A percentile compares a stretch with the other conserved stretches of the same genome.
phyloP scores from a whole-genome alignment of 129 eudicot genomes.

The Cynara cardunculus region DNA sequence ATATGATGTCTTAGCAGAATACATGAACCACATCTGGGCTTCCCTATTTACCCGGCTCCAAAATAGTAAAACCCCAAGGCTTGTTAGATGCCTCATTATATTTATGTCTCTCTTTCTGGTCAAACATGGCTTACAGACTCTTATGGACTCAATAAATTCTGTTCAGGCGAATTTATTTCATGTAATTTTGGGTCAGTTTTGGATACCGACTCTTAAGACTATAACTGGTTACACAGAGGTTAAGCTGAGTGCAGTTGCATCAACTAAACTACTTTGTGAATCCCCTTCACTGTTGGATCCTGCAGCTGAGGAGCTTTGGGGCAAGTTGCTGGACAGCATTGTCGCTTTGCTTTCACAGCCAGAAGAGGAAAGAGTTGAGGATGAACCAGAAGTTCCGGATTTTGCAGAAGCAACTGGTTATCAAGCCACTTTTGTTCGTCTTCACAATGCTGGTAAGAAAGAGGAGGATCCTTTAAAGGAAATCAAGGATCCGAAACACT shows the following conservation, averaged over 20 bases:
- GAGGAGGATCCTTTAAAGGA: constrained; percentile 91
- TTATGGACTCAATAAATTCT: constrained; percentile 59
- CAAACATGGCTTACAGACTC: constrained; percentile 66
- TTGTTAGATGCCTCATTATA: constrained; percentile 62
- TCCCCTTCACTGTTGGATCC: constrained; percentile 51
- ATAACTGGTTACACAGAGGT: constrained; percentile 74
- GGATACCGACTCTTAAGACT: constrained; percentile 82
- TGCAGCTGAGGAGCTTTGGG: constrained; percentile 57
- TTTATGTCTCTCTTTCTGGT: constrained; percentile 87
- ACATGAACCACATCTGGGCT: constrained; percentile 64
- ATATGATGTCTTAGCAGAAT: constrained; percentile 64
- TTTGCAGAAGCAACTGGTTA: constrained; percentile 75
- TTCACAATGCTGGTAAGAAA: constrained; percentile 81
- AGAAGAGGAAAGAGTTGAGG: constrained; percentile 85
- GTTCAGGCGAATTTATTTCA: constrained; percentile 65
- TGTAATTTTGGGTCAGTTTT: constrained; percentile 58
- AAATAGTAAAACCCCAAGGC: constrained; percentile 49
- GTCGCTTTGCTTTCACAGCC: constrained; percentile 85
- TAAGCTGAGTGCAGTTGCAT: constrained; percentile 79
- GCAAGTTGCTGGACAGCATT: constrained; percentile 77
- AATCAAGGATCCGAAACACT: constrained; percentile 79
- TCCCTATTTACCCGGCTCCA: constrained; percentile 64
- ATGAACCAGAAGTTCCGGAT: constrained; percentile 93
- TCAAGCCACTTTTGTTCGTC: constrained; percentile 70
- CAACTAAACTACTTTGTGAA: constrained; percentile 80